Conservation (phyloP, 345 rosid genomes). For the Populus tremula region DNA sequence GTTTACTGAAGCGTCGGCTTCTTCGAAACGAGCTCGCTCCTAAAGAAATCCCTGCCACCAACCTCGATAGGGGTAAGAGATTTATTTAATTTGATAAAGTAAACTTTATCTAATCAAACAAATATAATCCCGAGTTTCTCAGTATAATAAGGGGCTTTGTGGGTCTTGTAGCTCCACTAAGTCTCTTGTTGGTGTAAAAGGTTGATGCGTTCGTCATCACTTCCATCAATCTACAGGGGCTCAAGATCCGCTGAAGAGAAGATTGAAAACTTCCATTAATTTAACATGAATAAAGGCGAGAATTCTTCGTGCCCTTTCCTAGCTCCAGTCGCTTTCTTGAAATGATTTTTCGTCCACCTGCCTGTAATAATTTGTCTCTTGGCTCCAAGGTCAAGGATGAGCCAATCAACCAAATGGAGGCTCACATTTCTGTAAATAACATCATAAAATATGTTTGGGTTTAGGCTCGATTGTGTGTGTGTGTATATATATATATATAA, state of each 20-base stretch:
- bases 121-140: background rate
- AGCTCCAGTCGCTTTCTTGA: no score
- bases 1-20: constrained; percentile 21
- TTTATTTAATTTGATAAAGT: constrained; percentile 2
- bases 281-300: no score
- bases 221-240: background rate
- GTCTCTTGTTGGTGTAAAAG: background rate
- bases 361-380: no score
- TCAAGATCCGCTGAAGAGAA: background rate
- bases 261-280: background rate
- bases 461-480: no score
- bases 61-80: constrained; percentile 19
- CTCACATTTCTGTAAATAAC: no score
- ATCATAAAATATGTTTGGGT: no score
- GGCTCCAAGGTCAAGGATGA: no score
- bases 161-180: background rate
- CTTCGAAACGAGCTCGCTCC: constrained; percentile 15
- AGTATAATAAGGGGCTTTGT: background rate
- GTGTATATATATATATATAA: rapidly evolving
- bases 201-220: background rate
- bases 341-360: no score
- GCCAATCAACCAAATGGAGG: no score
- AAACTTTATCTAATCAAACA: background rate
- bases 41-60: constrained; percentile 26
- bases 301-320: no score